These are phyloP conservation scores for Neurospora sp. DNA, from an alignment of 495 filamentous ascomycete genomes.

Conservation along the genomic window DNA sequence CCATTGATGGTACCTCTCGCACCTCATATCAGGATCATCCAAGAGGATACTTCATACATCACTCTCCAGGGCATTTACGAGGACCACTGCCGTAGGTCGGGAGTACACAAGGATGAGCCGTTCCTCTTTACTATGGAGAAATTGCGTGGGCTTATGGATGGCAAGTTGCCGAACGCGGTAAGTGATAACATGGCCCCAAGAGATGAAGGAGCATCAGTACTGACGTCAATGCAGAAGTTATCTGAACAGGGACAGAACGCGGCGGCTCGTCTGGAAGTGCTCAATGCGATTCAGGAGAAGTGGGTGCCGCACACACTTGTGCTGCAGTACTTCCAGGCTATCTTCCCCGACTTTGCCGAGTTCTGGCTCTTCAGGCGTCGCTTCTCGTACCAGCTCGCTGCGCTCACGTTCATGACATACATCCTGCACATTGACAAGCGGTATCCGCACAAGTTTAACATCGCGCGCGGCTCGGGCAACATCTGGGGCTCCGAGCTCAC, in stretches of 20 bases:
- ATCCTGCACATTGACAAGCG: slow-evolving; percentile 91
- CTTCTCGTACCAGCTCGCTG: slow-evolving; percentile 93
- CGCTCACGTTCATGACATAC: slow-evolving; percentile 97
- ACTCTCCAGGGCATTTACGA: slow-evolving; percentile 90
- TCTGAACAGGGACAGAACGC: slow-evolving; percentile 44
- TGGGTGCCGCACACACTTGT: slow-evolving; percentile 74
- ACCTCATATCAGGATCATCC: slow-evolving; percentile 84
- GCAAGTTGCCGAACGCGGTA: slow-evolving; percentile 45
- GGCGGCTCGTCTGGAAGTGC: slow-evolving; percentile 69
- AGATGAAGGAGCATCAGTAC: neutral
- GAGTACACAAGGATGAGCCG: slow-evolving; percentile 88
- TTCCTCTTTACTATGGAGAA: slow-evolving; percentile 92
- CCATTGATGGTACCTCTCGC: slow-evolving; percentile 91
- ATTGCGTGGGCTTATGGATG: slow-evolving; percentile 63
- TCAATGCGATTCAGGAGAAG: slow-evolving; percentile 82
- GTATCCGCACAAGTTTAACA: slow-evolving; percentile 88
- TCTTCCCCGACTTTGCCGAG: slow-evolving; percentile 80
- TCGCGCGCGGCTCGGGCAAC: slow-evolving; percentile 80
- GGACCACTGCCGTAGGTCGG: slow-evolving; percentile 80
- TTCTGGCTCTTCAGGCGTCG: slow-evolving; percentile 98
- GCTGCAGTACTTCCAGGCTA: slow-evolving; percentile 81
- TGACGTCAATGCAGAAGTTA: slow-evolving; percentile 37
- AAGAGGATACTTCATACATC: slow-evolving; percentile 91
- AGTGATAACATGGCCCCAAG: slow-evolving; percentile 10
- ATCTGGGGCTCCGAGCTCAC: slow-evolving; percentile 95